These are phyloP conservation scores for Amanita pseudoporphyria DNA, from an alignment of 768 basidiomycete species.

Conservation along the genomic window DNA sequence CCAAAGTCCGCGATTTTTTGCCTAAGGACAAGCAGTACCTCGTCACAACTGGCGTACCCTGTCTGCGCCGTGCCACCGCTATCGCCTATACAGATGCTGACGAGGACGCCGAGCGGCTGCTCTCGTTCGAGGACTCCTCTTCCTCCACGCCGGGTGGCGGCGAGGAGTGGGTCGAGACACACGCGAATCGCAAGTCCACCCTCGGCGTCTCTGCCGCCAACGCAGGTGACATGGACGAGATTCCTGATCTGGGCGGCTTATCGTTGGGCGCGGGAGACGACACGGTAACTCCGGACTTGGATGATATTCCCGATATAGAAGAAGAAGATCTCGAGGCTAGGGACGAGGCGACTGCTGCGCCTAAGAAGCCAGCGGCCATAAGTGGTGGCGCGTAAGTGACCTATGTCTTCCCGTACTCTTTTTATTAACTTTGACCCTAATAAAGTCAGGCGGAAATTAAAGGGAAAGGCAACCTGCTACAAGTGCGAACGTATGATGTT, in stretches of 20 bases:
- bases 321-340: conserved; percentile 85
- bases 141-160: conserved; percentile 44
- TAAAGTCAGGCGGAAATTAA: conserved; percentile 50
- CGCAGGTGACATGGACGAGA: conserved; percentile 68
- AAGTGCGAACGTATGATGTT: conserved; percentile 98
- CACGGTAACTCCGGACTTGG: conserved; percentile 79
- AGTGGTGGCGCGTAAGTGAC: conserved; percentile 38
- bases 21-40: conserved; percentile 95
- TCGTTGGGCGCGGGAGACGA: conserved; percentile 28
- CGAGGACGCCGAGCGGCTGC: conserved; percentile 90
- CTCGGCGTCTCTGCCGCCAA: conserved; percentile 41
- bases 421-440: background rate
- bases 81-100: conserved; percentile 93
- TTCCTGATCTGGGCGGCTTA: conserved; percentile 74
- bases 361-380: conserved; percentile 32
- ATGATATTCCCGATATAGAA: conserved; percentile 99
- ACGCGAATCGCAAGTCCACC: conserved; percentile 62
- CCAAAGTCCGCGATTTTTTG: conserved; percentile 85
- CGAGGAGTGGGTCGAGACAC: conserved; percentile 99
- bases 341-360: conserved; percentile 76
- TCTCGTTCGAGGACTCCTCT: conserved; percentile 68
- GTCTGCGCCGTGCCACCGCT: conserved; percentile 86
- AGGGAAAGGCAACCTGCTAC: conserved; percentile 73
- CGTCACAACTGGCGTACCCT: conserved; percentile 92
- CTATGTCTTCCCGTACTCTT: background rate